These are phyloP conservation scores for Erigeron philadelphicus DNA, from an alignment of 140 eudicot species.

Conservation along the genomic window DNA sequence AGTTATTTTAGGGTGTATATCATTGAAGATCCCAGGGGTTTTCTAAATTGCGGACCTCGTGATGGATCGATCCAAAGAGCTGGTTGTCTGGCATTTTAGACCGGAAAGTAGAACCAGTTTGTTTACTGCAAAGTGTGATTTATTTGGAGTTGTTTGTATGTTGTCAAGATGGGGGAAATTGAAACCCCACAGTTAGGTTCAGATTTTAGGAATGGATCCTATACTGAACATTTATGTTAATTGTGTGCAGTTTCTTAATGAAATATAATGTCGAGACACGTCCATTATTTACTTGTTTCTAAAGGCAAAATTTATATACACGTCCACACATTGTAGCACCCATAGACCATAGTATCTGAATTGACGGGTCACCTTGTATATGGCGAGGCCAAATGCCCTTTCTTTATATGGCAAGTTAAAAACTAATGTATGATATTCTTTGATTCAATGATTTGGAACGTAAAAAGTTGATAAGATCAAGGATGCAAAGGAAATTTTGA, in stretches of 20 bases:
- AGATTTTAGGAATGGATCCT: constrained; percentile 41
- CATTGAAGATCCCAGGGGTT: constrained; percentile 38
- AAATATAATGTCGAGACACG: constrained; percentile 12
- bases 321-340: too few relatives aligned
- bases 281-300: neutral
- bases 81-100: constrained; percentile 38
- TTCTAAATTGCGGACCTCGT: constrained; percentile 34
- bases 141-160: constrained; percentile 31
- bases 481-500: too few relatives aligned
- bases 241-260: constrained; percentile 39
- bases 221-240: constrained; percentile 37
- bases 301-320: too few relatives aligned
- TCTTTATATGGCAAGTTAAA: too few relatives aligned
- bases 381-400: too few relatives aligned
- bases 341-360: too few relatives aligned
- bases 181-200: constrained; percentile 28
- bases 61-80: constrained; percentile 30
- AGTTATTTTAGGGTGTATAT: constrained; percentile 30
- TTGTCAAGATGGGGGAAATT: constrained; percentile 20
- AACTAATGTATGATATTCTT: too few relatives aligned
- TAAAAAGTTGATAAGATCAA: too few relatives aligned
- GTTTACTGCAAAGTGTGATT: constrained; percentile 33
- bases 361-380: too few relatives aligned
- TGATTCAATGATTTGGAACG: too few relatives aligned
- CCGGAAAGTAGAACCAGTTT: constrained; percentile 31